These are phyloP conservation scores for Coemansia sp. DNA, from an alignment of 192 early-diverging fungal species.

Conservation along the genomic window DNA sequence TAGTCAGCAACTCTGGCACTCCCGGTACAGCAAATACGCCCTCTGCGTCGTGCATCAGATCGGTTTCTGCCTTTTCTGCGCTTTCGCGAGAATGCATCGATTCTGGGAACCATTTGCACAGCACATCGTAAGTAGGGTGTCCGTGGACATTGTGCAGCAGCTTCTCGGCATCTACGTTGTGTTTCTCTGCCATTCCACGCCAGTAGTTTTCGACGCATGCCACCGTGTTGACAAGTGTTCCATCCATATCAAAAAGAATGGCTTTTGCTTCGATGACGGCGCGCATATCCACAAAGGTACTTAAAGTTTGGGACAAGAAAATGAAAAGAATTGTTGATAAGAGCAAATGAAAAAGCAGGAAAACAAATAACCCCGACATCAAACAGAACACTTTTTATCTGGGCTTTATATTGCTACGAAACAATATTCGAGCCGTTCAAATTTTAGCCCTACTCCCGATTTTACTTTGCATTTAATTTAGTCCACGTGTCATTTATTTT, in stretches of 20 bases:
- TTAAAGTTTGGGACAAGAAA: background rate
- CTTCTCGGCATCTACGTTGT: constrained; percentile 18
- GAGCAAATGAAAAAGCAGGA: too few species aligned
- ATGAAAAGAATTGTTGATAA: background rate
- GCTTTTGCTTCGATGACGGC: constrained; percentile 28
- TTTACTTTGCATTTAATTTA: too few species aligned
- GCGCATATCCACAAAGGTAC: background rate
- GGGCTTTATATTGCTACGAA: too few species aligned
- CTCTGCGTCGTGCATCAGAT: constrained; percentile 16
- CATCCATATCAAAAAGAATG: constrained; percentile 51
- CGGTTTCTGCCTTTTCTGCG: constrained; percentile 14
- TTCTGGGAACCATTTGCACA: constrained; percentile 30
- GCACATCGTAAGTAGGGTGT: constrained; percentile 24
- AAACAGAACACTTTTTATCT: too few species aligned
- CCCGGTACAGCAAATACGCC: constrained; percentile 39
- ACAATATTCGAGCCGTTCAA: too few species aligned
- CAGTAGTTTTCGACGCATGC: constrained; percentile 39
- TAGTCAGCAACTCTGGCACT: constrained; percentile 8
- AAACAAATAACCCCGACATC: too few species aligned
- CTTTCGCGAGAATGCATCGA: constrained; percentile 17
- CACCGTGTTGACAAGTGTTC: constrained; percentile 42
- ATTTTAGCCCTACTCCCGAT: too few species aligned
- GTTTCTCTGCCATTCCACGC: constrained; percentile 17
- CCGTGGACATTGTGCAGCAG: constrained; percentile 30
- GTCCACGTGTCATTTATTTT: too few species aligned